phyloP scores from a whole-genome alignment of 441 rosid species.

The Adansonia grandidieri region DNA sequence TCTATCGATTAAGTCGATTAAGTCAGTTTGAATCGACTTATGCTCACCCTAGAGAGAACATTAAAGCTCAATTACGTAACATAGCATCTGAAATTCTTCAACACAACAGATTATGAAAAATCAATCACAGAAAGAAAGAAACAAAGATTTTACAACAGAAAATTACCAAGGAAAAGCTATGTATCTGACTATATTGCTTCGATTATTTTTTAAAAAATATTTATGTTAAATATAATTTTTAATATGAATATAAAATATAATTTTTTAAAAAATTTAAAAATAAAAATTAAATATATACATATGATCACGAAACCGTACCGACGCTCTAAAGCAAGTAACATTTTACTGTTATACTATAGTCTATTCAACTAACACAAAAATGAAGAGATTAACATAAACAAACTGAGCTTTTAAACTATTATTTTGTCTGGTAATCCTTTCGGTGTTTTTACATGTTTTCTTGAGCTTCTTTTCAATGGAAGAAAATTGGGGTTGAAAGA shows the following conservation, averaged over 20 bases:
- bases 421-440: neutral
- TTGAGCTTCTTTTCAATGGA: neutral
- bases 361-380: neutral
- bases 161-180: neutral
- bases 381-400: neutral
- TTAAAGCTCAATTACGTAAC: too few relatives aligned
- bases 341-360: too few relatives aligned
- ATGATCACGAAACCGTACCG: too few relatives aligned
- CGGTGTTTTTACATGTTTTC: neutral
- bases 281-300: neutral
- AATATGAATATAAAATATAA: too few relatives aligned
- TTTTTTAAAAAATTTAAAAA: too few relatives aligned
- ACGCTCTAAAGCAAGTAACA: too few relatives aligned
- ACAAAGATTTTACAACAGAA: constrained; percentile 1
- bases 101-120: neutral
- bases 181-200: neutral
- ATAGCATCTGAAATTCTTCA: too few relatives aligned
- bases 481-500: neutral
- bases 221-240: too few relatives aligned
- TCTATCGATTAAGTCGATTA: too few relatives aligned
- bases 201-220: too few relatives aligned
- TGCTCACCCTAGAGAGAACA: too few relatives aligned
- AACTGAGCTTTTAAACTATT: neutral
- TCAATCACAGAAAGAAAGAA: neutral
- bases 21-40: too few relatives aligned